These are phyloP conservation scores for Anaeromyces robustus DNA, from an alignment of 192 early-diverging fungal genomes.

Conservation along the genomic window DNA sequence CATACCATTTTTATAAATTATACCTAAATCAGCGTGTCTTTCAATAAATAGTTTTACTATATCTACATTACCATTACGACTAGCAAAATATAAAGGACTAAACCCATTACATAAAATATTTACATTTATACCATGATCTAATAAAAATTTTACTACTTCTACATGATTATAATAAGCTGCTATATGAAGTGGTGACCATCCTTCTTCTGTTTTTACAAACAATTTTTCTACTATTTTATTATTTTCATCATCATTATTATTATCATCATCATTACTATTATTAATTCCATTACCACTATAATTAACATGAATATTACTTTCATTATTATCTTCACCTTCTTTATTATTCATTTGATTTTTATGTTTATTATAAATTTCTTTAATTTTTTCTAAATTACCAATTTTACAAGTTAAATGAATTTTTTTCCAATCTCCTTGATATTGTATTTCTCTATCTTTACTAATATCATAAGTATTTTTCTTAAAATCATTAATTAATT, in stretches of 20 bases:
- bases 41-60: background rate
- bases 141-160: background rate
- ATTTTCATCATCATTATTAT: too few species aligned
- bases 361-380: too few species aligned
- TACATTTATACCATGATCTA: background rate
- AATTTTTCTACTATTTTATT: too few species aligned
- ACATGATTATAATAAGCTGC: background rate
- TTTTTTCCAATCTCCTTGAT: background rate
- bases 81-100: background rate
- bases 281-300: too few species aligned
- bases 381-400: too few species aligned
- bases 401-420: background rate
- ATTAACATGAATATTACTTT: too few species aligned
- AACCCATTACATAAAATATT: background rate
- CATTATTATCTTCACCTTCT: too few species aligned
- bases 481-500: background rate
- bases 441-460: background rate
- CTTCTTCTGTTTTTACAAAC: background rate
- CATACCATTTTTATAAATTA: background rate
- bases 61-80: background rate
- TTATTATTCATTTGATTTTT: too few species aligned
- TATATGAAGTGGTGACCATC: background rate
- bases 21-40: background rate
- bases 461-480: background rate
- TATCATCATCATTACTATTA: too few species aligned